A percentile compares a stretch with the other conserved stretches of the same genome.
Evolutionary conservation across 2,329 filamentous ascomycete genomes (phyloP).

Genomic region (Aureobasidium sp.): DNA sequence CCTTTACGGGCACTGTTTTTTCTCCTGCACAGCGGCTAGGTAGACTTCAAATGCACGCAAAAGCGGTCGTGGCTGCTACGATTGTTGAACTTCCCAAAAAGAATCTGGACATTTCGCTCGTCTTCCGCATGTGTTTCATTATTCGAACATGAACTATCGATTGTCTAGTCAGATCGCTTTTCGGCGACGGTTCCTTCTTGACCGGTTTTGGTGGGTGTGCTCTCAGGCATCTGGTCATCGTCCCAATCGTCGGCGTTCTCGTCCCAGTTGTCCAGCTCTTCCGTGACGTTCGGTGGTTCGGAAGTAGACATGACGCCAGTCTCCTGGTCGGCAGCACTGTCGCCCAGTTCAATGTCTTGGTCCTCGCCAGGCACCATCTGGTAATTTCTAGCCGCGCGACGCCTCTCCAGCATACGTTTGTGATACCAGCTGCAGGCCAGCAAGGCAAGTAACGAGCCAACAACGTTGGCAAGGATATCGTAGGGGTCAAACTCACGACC

Average conservation of each 20-base stretch:
- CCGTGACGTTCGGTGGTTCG: constrained; percentile 59
- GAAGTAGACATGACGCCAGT: constrained; percentile 41
- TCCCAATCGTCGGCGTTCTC: constrained; percentile 70
- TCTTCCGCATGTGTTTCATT: not conserved
- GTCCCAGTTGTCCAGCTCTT: constrained; percentile 90
- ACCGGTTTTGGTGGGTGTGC: constrained; percentile 18
- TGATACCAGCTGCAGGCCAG: constrained; percentile 85
- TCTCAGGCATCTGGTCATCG: constrained; percentile 38
- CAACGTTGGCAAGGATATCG: constrained; percentile 80
- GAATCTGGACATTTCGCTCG: not conserved
- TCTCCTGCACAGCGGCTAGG: constrained; percentile 12
- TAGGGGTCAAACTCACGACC: constrained; percentile 60
- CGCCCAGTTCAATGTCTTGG: constrained; percentile 68
- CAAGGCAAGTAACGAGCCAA: constrained; percentile 65
- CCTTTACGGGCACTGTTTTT: constrained; percentile 12
- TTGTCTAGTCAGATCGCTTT: constrained; percentile 32
- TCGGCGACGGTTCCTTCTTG: constrained; percentile 27
- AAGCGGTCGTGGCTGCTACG: constrained; percentile 11
- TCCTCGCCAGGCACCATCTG: constrained; percentile 55
- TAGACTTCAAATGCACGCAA: constrained; percentile 12
- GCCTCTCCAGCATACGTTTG: constrained; percentile 86
- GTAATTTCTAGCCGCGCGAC: constrained; percentile 65
- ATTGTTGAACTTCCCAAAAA: constrained; percentile 10
- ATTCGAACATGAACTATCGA: not conserved
- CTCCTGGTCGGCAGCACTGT: constrained; percentile 35